Conservation (phyloP, 2,329 filamentous ascomycete species). For the Setomelanomma holmii region DNA sequence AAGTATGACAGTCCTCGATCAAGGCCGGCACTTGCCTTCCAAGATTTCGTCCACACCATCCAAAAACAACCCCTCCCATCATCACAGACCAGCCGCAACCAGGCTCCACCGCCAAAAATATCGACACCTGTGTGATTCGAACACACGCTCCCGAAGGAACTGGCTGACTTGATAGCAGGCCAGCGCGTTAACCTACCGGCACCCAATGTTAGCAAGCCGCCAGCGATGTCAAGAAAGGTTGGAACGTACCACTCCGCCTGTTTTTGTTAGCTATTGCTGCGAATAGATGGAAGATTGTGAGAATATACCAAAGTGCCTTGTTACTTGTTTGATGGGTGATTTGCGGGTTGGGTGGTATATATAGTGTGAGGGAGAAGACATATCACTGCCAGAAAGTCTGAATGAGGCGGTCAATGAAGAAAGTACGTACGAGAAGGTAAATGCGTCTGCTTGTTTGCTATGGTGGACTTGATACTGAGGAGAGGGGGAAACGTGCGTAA, state of each 20-base stretch:
- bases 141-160: conserved; percentile 41
- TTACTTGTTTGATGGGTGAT: neutral
- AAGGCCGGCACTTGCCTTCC: too few species aligned
- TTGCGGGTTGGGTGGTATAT: neutral
- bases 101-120: neutral
- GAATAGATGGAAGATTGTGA: neutral
- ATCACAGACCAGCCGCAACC: too few species aligned
- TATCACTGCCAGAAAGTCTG: too few species aligned
- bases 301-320: neutral
- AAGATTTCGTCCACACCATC: too few species aligned
- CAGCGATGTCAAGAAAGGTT: too few species aligned
- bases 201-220: too few species aligned
- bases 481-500: too few species aligned
- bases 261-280: neutral
- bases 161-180: conserved; percentile 16
- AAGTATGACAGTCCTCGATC: too few species aligned
- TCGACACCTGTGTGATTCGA: conserved; percentile 40
- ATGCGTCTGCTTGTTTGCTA: too few species aligned
- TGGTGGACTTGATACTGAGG: too few species aligned
- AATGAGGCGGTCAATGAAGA: neutral
- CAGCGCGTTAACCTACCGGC: neutral
- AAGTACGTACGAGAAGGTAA: neutral
- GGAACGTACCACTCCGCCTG: too few species aligned
- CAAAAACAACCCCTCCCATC: neutral
- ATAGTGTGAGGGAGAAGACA: too few species aligned